A percentile compares a stretch with the other conserved stretches of the same genome.
Evolutionary conservation across 768 basidiomycete species (phyloP).

Genomic region (Mycena pura): DNA sequence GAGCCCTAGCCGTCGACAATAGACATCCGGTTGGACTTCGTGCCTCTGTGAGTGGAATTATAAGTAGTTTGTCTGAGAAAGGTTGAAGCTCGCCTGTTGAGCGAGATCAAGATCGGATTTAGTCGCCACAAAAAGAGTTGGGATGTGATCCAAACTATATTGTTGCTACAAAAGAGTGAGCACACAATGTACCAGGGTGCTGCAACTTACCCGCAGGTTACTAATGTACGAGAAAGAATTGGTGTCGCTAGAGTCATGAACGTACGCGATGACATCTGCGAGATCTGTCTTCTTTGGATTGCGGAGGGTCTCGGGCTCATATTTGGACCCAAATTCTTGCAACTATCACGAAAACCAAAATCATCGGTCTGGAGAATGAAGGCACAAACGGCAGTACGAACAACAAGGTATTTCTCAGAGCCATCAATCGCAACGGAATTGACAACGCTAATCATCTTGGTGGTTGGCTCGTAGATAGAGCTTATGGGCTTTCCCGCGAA

Average conservation of each 20-base stretch:
- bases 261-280: slow-evolving; percentile 94
- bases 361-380: background rate
- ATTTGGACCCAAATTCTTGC: slow-evolving; percentile 96
- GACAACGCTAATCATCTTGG: slow-evolving; percentile 88
- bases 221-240: slow-evolving; percentile 99
- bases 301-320: slow-evolving; percentile 89
- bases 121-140: slow-evolving; percentile 96
- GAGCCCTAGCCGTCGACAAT: slow-evolving; percentile 87
- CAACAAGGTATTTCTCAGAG: slow-evolving; percentile 94
- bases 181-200: slow-evolving; percentile 3
- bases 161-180: slow-evolving; percentile 74
- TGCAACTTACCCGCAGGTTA: slow-evolving; percentile 77
- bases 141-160: slow-evolving; percentile 94
- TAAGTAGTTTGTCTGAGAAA: background rate
- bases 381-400: slow-evolving; percentile 49
- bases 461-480: slow-evolving; percentile 85
- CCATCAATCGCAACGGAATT: slow-evolving; percentile 95
- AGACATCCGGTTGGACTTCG: slow-evolving; percentile 98
- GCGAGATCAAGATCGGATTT: slow-evolving; percentile 98
- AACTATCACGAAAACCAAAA: slow-evolving; percentile 61
- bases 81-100: slow-evolving; percentile 68
- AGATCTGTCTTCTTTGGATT: slow-evolving; percentile 91
- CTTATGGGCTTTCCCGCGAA: slow-evolving; percentile 86
- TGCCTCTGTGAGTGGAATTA: slow-evolving; percentile 69
- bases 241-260: slow-evolving; percentile 97